These are phyloP conservation scores for Cyclotella sp. DNA, from an alignment of 108 stramenopile species.

Conservation along the genomic window DNA sequence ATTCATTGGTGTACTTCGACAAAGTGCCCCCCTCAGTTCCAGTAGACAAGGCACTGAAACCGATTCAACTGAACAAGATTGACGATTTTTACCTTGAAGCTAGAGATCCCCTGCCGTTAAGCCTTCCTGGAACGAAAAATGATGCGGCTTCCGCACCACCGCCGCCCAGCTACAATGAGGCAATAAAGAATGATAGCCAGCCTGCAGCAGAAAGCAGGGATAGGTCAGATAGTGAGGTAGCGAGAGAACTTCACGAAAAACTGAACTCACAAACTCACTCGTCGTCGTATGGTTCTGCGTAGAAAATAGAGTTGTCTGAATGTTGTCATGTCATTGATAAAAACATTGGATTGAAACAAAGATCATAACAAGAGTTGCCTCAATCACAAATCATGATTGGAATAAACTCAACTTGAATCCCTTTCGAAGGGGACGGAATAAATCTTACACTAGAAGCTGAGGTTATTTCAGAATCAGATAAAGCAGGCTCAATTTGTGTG, in stretches of 20 bases:
- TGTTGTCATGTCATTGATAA: too few relatives aligned
- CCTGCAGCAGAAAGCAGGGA: constrained; percentile 11
- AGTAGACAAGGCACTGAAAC: constrained; percentile 65
- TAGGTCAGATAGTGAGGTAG: constrained; percentile 81
- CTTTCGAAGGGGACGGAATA: too few relatives aligned
- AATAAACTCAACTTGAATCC: too few relatives aligned
- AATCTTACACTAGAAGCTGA: too few relatives aligned
- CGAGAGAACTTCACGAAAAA: constrained; percentile 75
- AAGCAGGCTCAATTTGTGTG: too few relatives aligned
- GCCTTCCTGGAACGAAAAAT: constrained; percentile 2
- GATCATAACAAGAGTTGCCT: too few relatives aligned
- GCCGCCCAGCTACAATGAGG: constrained; percentile 43
- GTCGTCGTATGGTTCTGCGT: too few relatives aligned
- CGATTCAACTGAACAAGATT: constrained; percentile 69
- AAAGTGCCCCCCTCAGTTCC: constrained; percentile 82
- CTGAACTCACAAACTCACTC: constrained; percentile 52
- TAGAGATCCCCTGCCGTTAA: constrained; percentile 76
- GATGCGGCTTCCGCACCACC: constrained; percentile 6
- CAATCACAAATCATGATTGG: too few relatives aligned
- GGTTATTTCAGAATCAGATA: too few relatives aligned
- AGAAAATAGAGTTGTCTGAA: too few relatives aligned
- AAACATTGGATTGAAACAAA: too few relatives aligned
- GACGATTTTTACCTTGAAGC: constrained; percentile 68
- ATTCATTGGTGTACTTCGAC: constrained; percentile 83
- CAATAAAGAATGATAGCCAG: constrained; percentile 27